A percentile compares a stretch with the other conserved stretches of the same genome.
phyloP scores from a whole-genome alignment of 2,329 filamentous ascomycete species.

The Fusarium xyrophilum region DNA sequence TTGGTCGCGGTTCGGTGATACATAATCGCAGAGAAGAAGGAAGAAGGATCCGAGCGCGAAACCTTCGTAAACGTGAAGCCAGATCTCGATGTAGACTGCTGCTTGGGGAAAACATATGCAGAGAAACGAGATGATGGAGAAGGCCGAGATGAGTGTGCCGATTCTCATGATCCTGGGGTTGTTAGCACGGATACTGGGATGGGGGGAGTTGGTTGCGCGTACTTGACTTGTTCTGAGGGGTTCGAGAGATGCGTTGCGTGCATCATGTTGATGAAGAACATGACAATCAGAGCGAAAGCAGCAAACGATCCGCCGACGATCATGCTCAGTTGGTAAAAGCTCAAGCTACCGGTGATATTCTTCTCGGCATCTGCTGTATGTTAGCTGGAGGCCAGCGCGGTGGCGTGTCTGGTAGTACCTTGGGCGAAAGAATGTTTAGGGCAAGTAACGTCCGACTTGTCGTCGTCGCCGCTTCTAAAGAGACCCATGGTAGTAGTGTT shows the following conservation, averaged over 20 bases:
- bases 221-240: slow-evolving; percentile 36
- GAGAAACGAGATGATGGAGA: slow-evolving; percentile 29
- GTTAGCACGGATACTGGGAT: not conserved
- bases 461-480: not conserved
- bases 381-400: not conserved
- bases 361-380: slow-evolving; percentile 11
- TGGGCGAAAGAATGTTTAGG: slow-evolving; percentile 12
- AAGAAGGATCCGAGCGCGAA: slow-evolving; percentile 33
- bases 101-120: slow-evolving; percentile 13
- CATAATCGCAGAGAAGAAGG: slow-evolving; percentile 34
- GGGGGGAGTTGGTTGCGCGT: not conserved
- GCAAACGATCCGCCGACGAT: slow-evolving; percentile 32
- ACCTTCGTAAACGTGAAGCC: slow-evolving; percentile 29
- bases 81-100: slow-evolving; percentile 29
- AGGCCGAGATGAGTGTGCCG: slow-evolving; percentile 24
- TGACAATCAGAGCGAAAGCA: slow-evolving; percentile 20
- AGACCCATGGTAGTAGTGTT: not conserved
- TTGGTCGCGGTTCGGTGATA: slow-evolving; percentile 24
- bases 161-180: slow-evolving; percentile 25
- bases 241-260: slow-evolving; percentile 34
- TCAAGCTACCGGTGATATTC: slow-evolving; percentile 6
- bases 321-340: slow-evolving; percentile 28
- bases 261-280: slow-evolving; percentile 21
- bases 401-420: not conserved
- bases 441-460: not conserved